Conservation (phyloP, 2,329 filamentous ascomycete species). For the Aspergillus quadrilineatus region DNA sequence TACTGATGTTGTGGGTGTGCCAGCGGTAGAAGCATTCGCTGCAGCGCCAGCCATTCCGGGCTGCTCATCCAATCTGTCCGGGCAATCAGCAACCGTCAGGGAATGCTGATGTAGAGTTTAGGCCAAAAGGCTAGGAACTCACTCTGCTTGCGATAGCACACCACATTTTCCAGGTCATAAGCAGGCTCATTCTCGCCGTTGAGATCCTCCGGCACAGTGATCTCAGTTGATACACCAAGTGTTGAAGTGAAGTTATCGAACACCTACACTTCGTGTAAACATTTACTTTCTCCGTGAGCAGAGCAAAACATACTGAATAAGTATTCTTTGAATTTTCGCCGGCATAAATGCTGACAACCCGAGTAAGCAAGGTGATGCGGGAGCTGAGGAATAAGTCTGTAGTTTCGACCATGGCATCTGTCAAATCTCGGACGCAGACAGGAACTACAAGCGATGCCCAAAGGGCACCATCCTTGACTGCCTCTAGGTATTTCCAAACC, state of each 20-base stretch:
- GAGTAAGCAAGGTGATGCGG: not conserved
- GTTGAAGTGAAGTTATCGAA: not conserved
- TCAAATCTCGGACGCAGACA: not conserved
- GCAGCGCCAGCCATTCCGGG: not conserved
- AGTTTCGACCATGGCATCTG: not conserved
- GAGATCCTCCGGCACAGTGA: not conserved
- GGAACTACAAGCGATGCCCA: not conserved
- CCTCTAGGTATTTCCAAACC: not conserved
- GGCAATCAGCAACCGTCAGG: not conserved
- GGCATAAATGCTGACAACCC: not conserved
- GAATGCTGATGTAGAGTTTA: not conserved
- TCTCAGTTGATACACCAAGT: not conserved
- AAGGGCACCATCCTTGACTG: not conserved
- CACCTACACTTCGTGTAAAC: not conserved
- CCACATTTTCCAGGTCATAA: not conserved
- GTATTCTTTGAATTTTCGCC: not conserved
- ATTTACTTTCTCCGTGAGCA: too few relatives aligned
- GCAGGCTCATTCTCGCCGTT: not conserved
- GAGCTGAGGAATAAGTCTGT: not conserved
- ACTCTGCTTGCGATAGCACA: not conserved
- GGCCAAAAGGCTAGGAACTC: not conserved
- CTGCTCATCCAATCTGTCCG: not conserved
- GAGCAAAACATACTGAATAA: not conserved
- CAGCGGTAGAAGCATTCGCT: not conserved
- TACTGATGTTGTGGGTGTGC: not conserved